phyloP scores from a whole-genome alignment of 345 rosid species.

The Melaleuca alternifolia region DNA sequence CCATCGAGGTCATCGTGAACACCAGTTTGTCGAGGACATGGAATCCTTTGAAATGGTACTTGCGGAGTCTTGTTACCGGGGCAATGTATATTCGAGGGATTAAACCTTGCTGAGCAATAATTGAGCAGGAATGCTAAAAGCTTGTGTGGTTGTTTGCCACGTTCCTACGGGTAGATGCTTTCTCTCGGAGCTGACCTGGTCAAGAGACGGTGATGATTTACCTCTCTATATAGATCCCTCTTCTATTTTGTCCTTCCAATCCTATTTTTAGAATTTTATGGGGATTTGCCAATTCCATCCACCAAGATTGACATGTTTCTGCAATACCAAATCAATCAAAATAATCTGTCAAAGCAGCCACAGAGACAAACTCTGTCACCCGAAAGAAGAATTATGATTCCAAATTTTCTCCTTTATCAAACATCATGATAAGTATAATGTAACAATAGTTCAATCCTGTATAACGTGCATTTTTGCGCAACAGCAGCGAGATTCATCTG shows the following conservation, averaged over 20 bases:
- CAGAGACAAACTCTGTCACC: neutral
- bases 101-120: neutral
- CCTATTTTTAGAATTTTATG: neutral
- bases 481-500: neutral
- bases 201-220: neutral
- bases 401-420: neutral
- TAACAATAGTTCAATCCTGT: too few species aligned
- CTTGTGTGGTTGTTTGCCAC: neutral
- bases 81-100: neutral
- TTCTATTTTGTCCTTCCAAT: neutral
- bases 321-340: neutral
- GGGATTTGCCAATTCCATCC: neutral
- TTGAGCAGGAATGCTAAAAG: neutral
- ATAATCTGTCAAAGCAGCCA: neutral
- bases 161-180: neutral
- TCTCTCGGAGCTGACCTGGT: constrained; percentile 1
- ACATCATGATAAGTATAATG: neutral
- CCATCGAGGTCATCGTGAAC: neutral
- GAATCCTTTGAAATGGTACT: neutral
- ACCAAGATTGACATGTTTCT: neutral
- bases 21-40: neutral
- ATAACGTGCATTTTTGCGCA: neutral
- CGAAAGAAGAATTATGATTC: neutral
- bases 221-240: neutral
- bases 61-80: neutral